phyloP scores from a whole-genome alignment of 768 basidiomycete genomes.

The Mycena leptocephala region DNA sequence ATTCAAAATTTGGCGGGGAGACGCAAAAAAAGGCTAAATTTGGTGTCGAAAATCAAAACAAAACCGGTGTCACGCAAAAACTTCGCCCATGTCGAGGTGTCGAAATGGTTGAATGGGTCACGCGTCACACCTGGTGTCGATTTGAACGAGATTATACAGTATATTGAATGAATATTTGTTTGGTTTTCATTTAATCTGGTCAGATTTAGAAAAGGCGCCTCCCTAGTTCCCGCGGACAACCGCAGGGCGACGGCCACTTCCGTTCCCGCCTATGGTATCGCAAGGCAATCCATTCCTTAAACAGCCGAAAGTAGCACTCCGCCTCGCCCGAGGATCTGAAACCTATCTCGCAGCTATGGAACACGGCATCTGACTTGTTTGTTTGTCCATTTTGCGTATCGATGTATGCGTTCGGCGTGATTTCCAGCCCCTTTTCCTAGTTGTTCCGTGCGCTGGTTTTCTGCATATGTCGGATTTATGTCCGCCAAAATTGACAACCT shows the following conservation, averaged over 20 bases:
- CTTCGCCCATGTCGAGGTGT: no score
- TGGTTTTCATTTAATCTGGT: no score
- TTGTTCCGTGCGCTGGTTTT: neutral
- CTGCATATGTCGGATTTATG: neutral
- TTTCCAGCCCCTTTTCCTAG: neutral
- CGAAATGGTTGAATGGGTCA: no score
- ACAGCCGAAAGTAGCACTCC: neutral
- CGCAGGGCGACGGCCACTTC: neutral
- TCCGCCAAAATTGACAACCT: neutral
- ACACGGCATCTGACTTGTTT: neutral
- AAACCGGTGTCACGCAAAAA: no score
- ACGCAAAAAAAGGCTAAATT: no score
- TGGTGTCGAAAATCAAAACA: no score
- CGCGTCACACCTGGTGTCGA: no score
- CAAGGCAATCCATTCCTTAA: neutral
- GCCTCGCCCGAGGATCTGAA: neutral
- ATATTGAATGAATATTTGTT: no score
- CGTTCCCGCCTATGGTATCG: neutral
- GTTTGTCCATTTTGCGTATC: neutral
- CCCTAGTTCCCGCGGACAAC: neutral
- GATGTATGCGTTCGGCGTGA: neutral
- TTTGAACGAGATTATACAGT: no score
- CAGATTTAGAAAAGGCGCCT: neutral
- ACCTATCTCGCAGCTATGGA: neutral
- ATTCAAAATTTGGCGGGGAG: no score